phyloP scores from a whole-genome alignment of 1,284 basidiomycete genomes.

The Moniliophthora roreri region DNA sequence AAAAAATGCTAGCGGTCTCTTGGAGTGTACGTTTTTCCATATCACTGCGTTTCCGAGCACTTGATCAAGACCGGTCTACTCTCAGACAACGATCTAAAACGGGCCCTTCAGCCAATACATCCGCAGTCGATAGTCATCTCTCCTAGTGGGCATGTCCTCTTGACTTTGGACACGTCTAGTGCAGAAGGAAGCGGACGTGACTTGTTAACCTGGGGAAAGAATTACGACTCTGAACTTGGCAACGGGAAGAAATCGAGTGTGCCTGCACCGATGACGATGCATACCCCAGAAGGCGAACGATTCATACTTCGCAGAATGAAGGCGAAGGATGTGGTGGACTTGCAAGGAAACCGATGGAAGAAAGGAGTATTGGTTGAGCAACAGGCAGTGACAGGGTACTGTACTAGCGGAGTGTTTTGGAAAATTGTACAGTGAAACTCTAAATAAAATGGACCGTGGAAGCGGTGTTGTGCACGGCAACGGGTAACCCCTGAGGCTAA shows the following conservation, averaged over 20 bases:
- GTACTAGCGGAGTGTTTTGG: slow-evolving; percentile 76
- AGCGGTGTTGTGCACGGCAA: too few species aligned
- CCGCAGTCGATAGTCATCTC: slow-evolving; percentile 74
- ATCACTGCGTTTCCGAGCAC: background rate
- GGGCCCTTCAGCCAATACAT: slow-evolving; percentile 64
- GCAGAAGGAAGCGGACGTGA: slow-evolving; percentile 53
- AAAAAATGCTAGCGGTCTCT: slow-evolving; percentile 81
- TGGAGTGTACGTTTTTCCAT: slow-evolving; percentile 65
- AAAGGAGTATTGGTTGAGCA: slow-evolving; percentile 71
- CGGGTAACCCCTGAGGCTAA: background rate
- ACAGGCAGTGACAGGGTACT: slow-evolving; percentile 59
- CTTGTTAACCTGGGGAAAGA: slow-evolving; percentile 68
- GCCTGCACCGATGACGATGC: slow-evolving; percentile 62
- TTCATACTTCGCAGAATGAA: slow-evolving; percentile 54
- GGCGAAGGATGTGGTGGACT: slow-evolving; percentile 63
- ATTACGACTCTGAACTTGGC: slow-evolving; percentile 80
- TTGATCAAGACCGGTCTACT: slow-evolving; percentile 10
- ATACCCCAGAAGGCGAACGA: slow-evolving; percentile 50
- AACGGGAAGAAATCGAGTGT: slow-evolving; percentile 80
- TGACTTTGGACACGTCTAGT: slow-evolving; percentile 68
- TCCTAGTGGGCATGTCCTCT: slow-evolving; percentile 76
- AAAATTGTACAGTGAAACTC: slow-evolving; percentile 43
- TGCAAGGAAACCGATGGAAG: slow-evolving; percentile 68
- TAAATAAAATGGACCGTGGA: slow-evolving; percentile 1
- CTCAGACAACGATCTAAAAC: slow-evolving; percentile 67